Evolutionary conservation across 192 early-diverging fungal genomes (phyloP), one percentile per base, ranked within the genome.

Genomic region (Cetraspora pellucida): DNA sequence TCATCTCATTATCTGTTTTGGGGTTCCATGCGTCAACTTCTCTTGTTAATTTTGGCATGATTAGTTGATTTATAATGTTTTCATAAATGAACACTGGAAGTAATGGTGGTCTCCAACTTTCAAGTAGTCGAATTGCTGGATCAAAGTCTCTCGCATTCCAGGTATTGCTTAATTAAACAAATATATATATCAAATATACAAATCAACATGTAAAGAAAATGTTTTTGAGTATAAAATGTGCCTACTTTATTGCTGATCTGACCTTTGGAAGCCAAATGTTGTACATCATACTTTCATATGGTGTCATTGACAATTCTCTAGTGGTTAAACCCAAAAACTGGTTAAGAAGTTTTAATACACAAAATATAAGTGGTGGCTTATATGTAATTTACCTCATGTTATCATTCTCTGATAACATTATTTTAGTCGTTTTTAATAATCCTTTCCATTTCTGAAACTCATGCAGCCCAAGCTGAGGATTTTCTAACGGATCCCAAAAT

Each of bases 241-340:
- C 87, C 81, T 89, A 92, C 91, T 93, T 95, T 74, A 95, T 85
- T 9, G 90, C 87, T 73, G 89, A 90, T 19, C 95, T 83, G 14
- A 95, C 85, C 78, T 87, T 90, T 1, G 90, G 90, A 16, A 96
- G 82, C 95, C 95, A 95, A 23, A 90, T 73, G 25, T 86, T 84
- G 77, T 90, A 92, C 78, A 96, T 78, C 84, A 96, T 84, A 37
- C 83, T 85, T 76, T 96, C 95, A 78, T 87, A 96, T 0, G 90
- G 88, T 0, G 93, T 94, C 90, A 93, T 93, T 7, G 72, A 63
- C 61, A 77, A 77, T n/a, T 69, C 67, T 4, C 44, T 63, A 61
- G 25, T 37, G 8, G 28, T 5, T 16, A 63, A 30, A 30, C 28
- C 30, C 30, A 61, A 17, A 30, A n/a, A 30, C 17, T 10, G 16